Base-by-base conservation (phyloP, 345 rosid species). In the Salix udensis region DNA sequence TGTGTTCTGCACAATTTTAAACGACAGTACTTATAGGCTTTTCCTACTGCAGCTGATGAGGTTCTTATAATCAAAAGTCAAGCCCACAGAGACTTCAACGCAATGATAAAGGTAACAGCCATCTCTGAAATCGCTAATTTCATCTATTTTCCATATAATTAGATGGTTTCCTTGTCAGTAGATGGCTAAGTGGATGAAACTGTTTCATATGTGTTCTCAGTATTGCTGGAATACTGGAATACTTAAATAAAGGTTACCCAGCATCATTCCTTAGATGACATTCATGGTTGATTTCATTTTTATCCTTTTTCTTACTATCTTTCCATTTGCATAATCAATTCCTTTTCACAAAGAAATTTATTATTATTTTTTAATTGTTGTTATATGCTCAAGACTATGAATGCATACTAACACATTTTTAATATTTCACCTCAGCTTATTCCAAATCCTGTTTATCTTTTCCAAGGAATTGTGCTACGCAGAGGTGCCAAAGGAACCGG, bases 401-500 rank as follows among this genome's bases (percentile, higher is more conserved):
- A 26, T 44, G 55, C 37, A 61, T 65, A 68, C 79, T 80, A 62
- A 76, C 40, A 21, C 30, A 42, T 68, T 65, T 81, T 68, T 74
- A 62, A 55, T 34, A 39, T 64, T 19, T 65, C 66, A 76, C 76
- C 70, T 81, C 98, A 95, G 98, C 86, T 79, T 70, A 90, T 95
- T 83, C 90, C 96, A 60, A 96, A 96, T 87, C 98, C 97, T 84
- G 96, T 96, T 78, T 96, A 93, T 88, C 99, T 96, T 73, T 93
- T 96, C 88, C 98, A 91, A 89, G 98, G 99, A 80, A 91, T 93
- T 73, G 97, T 93, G 61, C 83, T 93, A 72, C 91, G 99, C 26
- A 89, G 94, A 88, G 98, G 97, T 73, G 99, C 99, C 72, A 96
- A 96, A 87, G 99, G 99, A 87, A 96, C 99, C 5, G 98, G 98